A percentile compares a stretch with the other conserved stretches of the same genome.
Evolutionary conservation across 345 rosid species (phyloP).

Genomic region (Cardiospermum halicacabum): DNA sequence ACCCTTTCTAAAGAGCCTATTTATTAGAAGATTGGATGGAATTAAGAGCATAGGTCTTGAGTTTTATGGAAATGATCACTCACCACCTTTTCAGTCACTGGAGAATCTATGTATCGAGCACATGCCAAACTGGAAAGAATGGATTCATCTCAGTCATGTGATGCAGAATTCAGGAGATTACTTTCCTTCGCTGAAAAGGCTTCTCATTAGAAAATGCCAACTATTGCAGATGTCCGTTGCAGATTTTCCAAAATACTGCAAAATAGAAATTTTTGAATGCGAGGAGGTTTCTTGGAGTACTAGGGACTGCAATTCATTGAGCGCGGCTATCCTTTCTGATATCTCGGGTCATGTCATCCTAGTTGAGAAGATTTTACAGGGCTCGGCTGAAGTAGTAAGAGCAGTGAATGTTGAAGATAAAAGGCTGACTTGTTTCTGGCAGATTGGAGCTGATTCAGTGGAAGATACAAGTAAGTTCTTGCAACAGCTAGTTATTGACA

Average conservation of each 20-base stretch:
- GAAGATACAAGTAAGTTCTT: too few relatives aligned
- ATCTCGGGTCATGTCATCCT: neutral
- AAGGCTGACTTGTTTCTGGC: too few relatives aligned
- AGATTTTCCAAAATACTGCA: neutral
- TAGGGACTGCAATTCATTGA: neutral
- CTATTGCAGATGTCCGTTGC: neutral
- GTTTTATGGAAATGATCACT: neutral
- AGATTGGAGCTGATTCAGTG: too few relatives aligned
- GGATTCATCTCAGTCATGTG: neutral
- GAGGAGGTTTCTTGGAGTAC: neutral
- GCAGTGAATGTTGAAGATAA: neutral
- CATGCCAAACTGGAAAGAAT: neutral
- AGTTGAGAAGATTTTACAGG: neutral
- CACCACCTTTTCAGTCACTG: neutral
- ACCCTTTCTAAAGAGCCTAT: conserved; percentile 14
- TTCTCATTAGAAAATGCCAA: neutral
- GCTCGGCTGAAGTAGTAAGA: neutral
- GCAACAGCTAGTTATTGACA: too few relatives aligned
- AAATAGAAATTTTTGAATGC: neutral
- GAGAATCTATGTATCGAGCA: neutral
- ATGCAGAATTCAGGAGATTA: too few relatives aligned
- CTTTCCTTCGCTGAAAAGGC: neutral
- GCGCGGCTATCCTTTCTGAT: neutral
- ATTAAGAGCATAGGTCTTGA: neutral
- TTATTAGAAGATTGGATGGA: conserved; percentile 7